A percentile compares a stretch with the other conserved stretches of the same genome.
Evolutionary conservation across 768 basidiomycete genomes (phyloP).

Genomic region (Suillus fuscotomentosus): DNA sequence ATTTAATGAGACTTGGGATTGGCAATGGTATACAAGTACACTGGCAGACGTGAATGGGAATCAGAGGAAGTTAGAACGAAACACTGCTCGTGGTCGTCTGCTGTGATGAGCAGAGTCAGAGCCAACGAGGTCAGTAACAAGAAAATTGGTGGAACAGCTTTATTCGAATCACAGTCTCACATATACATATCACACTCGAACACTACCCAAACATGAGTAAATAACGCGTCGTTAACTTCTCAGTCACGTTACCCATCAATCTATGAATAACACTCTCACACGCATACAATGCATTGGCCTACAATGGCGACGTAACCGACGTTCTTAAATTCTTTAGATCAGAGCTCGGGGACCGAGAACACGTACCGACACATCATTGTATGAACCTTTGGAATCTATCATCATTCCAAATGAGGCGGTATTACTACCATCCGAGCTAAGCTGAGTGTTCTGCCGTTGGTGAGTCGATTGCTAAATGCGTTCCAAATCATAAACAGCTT

Average conservation of each 20-base stretch:
- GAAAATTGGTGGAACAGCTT: not conserved
- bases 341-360: too few species aligned
- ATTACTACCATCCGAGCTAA: not conserved
- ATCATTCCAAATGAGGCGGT: too few species aligned
- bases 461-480: not conserved
- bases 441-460: not conserved
- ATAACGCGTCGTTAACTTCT: constrained; percentile 25
- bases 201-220: constrained; percentile 24
- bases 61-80: constrained; percentile 1
- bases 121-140: not conserved
- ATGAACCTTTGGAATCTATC: too few species aligned
- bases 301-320: too few species aligned
- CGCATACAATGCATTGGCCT: too few species aligned
- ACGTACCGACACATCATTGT: too few species aligned
- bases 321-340: too few species aligned
- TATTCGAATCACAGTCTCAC: constrained; percentile 3
- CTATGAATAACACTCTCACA: not conserved
- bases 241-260: not conserved
- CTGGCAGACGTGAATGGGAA: not conserved
- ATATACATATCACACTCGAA: constrained; percentile 20
- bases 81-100: constrained; percentile 7
- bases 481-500: not conserved
- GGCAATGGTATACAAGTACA: constrained; percentile 26
- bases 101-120: constrained; percentile 10
- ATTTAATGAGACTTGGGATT: not conserved